Base-by-base conservation (phyloP, 495 filamentous ascomycete species). In the Penicillium riverlandense region DNA sequence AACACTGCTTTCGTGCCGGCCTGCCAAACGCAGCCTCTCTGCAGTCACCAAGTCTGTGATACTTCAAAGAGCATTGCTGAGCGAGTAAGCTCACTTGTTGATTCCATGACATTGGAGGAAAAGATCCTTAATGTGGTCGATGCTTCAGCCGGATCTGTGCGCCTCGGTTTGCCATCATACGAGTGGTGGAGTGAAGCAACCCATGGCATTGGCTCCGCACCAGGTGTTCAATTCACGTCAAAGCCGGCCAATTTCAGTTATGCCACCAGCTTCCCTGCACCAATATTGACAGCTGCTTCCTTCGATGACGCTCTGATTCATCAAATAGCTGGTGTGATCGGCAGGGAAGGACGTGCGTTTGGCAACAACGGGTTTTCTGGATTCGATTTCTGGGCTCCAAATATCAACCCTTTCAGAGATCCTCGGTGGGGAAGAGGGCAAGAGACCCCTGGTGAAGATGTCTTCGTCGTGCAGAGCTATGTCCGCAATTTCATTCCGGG, bases 371-470 rank as follows among this genome's bases (percentile, higher is more conserved):
- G 75, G 12, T 60, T 68, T 12, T 71, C 69, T 34, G 77, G 78
- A 0, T 56, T 86, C 5, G 77, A 86, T 54, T 77, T 67, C 42
- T 88, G 79, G 65, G 76, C 82, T 0, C 82, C 83, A 1, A 83
- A 86, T 49, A 82, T 86, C 61, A 87, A 87, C 54, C 69, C 76
- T 1, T 86, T 82, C 65, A 68, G 71, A 8, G 75, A 79, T 43
- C 78, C 78, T 0, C 59, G 76, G 3, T 82, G 78, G 78, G 78
- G 78, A 8, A 62, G 78, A 11, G 78, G 78, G 2, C 74, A 69
- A 38, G 81, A 85, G 49, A 82, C 80, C 0, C 78, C 81, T 0
- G 78, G 78, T 22, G 80, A 84, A 50, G 80, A 85, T 50, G 67
- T 74, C 0, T 76, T 71, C 52, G 71, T 67, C 41, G 65, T 84